Base-by-base conservation (phyloP, 345 rosid genomes). In the Salix caprea region DNA sequence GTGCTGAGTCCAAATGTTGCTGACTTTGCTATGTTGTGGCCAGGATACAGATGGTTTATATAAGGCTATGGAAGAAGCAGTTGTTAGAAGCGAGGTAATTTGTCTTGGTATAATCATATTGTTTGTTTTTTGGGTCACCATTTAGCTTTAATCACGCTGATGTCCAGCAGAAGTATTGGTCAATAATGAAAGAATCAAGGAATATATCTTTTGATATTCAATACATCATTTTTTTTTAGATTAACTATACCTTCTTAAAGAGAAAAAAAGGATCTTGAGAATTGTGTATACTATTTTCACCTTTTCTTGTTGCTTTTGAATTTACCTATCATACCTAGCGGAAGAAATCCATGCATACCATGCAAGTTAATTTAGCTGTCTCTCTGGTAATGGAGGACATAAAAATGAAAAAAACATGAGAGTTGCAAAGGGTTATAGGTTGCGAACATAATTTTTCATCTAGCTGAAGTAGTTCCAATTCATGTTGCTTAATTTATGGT, bases 11-110 rank as follows among this genome's bases (percentile, higher is more conserved):
- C 86, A 81, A 86, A 81, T 83, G 87, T 85, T 90, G 91, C 89
- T 90, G 89, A 91, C 90, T 89, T 87, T 91, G 85, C 92, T 86
- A 84, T 90, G 87, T 87, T 90, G 80, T 90, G 92, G 81, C 76
- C 96, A 91, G 93, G 96, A 87, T 80, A 84, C 91, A 79, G 92
- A 87, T 76, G 87, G 84, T 80, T 82, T 91, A 77, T 74, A 78
- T 81, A 80, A 86, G 74, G 96, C 92, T 79, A 82, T 88, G 90
- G 86, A 71, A 81, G 84, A 84, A 68, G 91, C 89, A 48, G 75
- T 90, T 76, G 84, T 84, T 56, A 80, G 87, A 86, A 85, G 87
- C 72, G 89, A 91, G 92, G 96, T 90, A 85, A 84, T 69, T 67
- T 69, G 30, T 48, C n/a, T 70, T 65, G n/a, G 54, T 48, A 14